A percentile compares a stretch with the other conserved stretches of the same genome.
Conservation (phyloP, 1,139 yeast genomes). For the Scheffersomyces parashehatae region DNA sequence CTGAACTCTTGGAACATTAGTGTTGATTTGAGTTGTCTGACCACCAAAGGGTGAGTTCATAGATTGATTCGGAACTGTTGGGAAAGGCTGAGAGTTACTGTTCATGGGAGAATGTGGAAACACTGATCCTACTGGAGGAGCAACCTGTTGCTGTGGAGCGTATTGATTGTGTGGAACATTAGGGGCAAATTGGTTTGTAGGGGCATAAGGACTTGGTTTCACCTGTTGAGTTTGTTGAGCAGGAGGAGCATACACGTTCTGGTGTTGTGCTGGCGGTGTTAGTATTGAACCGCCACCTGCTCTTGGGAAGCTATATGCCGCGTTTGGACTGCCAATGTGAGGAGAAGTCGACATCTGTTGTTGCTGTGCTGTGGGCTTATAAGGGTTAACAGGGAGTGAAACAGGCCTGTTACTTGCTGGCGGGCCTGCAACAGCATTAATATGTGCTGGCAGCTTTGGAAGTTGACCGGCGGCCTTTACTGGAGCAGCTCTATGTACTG, state of each 20-base stretch:
- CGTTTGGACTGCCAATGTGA: not conserved
- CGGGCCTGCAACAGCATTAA: conserved; percentile 5
- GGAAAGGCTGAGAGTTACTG: not conserved
- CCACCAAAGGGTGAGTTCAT: not conserved
- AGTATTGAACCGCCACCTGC: not conserved
- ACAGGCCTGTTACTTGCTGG: conserved; percentile 3
- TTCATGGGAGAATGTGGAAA: too few relatives aligned
- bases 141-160: not conserved
- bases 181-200: not conserved
- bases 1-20: conserved; percentile 11
- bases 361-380: conserved; percentile 10
- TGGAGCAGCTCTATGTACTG: conserved; percentile 30
- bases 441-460: conserved; percentile 9
- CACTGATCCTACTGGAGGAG: not conserved
- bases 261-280: conserved; percentile 1
- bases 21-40: conserved; percentile 11
- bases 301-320: conserved; percentile 8
- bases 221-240: conserved; percentile 3
- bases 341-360: conserved; percentile 1
- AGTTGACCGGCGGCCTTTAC: conserved; percentile 14
- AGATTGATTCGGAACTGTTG: conserved; percentile 1
- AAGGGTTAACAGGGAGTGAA: conserved; percentile 15
- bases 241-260: conserved; percentile 6
- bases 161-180: not conserved
- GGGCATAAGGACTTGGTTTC: conserved; percentile 5